Conservation (phyloP, 306 rosid species). For the Gastrolobium villosum region DNA sequence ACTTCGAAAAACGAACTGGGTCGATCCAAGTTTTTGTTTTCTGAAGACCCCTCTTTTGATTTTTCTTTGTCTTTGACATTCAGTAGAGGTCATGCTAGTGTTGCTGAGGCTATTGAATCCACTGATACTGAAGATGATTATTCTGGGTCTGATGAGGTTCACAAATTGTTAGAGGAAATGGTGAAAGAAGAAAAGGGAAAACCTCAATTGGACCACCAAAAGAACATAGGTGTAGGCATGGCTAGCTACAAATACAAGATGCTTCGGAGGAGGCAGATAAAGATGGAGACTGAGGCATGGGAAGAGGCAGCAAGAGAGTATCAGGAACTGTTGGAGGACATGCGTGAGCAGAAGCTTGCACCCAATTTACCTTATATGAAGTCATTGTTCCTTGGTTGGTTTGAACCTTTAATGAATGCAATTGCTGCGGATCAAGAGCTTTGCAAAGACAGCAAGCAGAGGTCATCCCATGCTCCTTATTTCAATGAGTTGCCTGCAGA, state of each 20-base stretch:
- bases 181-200: conserved; percentile 51
- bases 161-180: conserved; percentile 58
- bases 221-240: conserved; percentile 53
- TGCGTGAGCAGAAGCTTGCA: conserved; percentile 92
- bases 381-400: conserved; percentile 95
- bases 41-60: conserved; percentile 29
- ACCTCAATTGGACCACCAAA: conserved; percentile 50
- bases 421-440: conserved; percentile 68
- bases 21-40: conserved; percentile 49
- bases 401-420: conserved; percentile 82
- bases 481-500: conserved; percentile 72
- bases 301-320: conserved; percentile 88
- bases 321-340: conserved; percentile 77
- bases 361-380: conserved; percentile 93
- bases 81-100: conserved; percentile 62
- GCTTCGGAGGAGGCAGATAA: conserved; percentile 77
- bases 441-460: conserved; percentile 36
- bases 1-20: conserved; percentile 45
- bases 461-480: conserved; percentile 61
- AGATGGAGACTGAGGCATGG: conserved; percentile 96
- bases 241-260: conserved; percentile 51
- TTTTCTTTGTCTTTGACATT: conserved; percentile 42
- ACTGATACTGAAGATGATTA: conserved; percentile 73
- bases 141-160: conserved; percentile 70
- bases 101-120: conserved; percentile 76